These are phyloP conservation scores for Mortierella sp. DNA, from an alignment of 371 early-diverging fungal genomes.

Conservation along the genomic window DNA sequence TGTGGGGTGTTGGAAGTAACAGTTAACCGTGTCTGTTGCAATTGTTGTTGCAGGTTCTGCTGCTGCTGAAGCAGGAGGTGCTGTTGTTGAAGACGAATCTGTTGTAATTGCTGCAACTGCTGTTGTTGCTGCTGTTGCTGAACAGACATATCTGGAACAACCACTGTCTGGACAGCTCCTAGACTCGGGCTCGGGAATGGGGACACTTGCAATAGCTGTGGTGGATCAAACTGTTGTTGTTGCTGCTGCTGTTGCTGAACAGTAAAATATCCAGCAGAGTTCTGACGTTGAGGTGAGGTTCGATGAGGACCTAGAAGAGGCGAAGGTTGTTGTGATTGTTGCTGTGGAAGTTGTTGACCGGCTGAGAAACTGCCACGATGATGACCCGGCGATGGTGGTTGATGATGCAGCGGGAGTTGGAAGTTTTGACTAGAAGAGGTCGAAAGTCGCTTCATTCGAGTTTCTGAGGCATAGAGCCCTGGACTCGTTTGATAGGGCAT, in stretches of 20 bases:
- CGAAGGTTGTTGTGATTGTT: conserved; percentile 19
- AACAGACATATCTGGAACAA: conserved; percentile 9
- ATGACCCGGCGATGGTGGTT: conserved; percentile 1
- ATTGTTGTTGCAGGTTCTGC: conserved; percentile 30
- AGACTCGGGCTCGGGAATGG: conserved; percentile 36
- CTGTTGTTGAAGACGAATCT: conserved; percentile 41
- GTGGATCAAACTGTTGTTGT: background rate
- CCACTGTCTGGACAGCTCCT: conserved; percentile 5
- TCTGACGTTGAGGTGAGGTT: conserved; percentile 29
- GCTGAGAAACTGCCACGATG: conserved; percentile 9
- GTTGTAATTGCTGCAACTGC: conserved; percentile 40
- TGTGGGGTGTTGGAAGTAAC: too few relatives aligned
- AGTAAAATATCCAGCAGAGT: conserved; percentile 18
- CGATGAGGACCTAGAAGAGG: conserved; percentile 14
- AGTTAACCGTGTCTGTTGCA: conserved; percentile 19
- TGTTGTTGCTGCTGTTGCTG: conserved; percentile 26
- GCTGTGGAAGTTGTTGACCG: conserved; percentile 14
- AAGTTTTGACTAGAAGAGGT: conserved; percentile 20
- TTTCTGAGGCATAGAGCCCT: conserved; percentile 17
- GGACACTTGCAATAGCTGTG: conserved; percentile 16
- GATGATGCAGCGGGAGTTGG: conserved; percentile 10
- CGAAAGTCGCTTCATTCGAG: conserved; percentile 36
- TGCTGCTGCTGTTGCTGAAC: conserved; percentile 9
- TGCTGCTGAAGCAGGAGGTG: conserved; percentile 32
- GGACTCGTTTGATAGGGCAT: conserved; percentile 20